Percentiles rank a stretch among this genome's conserved stretches.
These are phyloP conservation scores for Pseudomassariella vexata DNA, from an alignment of 2,329 filamentous ascomycete genomes.

Conservation along the genomic window DNA sequence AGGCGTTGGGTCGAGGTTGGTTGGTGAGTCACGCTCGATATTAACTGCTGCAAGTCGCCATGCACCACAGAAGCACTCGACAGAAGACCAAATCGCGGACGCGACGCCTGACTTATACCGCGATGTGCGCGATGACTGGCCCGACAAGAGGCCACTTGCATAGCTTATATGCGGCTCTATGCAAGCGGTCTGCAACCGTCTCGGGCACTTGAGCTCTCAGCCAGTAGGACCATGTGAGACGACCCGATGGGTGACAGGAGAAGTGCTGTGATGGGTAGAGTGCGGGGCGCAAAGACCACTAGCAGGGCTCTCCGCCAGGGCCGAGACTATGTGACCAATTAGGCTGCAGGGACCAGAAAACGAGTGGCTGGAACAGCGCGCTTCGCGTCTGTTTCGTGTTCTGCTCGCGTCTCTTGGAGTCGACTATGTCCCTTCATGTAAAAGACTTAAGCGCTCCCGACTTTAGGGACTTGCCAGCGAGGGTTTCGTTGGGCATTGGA, in stretches of 20 bases:
- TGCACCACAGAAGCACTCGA: conserved; percentile 14
- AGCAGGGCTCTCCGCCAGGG: conserved; percentile 6
- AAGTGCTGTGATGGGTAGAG: conserved; percentile 12
- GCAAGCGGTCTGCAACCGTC: conserved; percentile 19
- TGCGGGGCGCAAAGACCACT: conserved; percentile 12
- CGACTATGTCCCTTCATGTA: conserved; percentile 16
- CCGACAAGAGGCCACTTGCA: conserved; percentile 17
- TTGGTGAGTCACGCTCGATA: conserved; percentile 24
- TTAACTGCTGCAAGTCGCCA: conserved; percentile 18
- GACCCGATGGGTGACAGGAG: conserved; percentile 16
- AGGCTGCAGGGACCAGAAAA: conserved; percentile 11
- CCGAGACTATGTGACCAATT: conserved; percentile 14
- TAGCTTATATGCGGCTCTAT: conserved; percentile 12
- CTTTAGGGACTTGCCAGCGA: too few species aligned
- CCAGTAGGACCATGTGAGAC: conserved; percentile 23
- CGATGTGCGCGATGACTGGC: conserved; percentile 24
- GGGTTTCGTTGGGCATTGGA: too few species aligned
- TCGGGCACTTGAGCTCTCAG: conserved; percentile 16
- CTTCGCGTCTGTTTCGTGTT: conserved; percentile 10
- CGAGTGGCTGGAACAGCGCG: conserved; percentile 16
- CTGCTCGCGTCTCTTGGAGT: conserved; percentile 4
- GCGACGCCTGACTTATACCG: conserved; percentile 21
- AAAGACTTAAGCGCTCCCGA: conserved; percentile 17
- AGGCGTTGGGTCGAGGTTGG: conserved; percentile 17
- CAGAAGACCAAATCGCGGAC: conserved; percentile 19